These are phyloP conservation scores for Coemansia sp. DNA, from an alignment of 192 early-diverging fungal species.

Conservation along the genomic window DNA sequence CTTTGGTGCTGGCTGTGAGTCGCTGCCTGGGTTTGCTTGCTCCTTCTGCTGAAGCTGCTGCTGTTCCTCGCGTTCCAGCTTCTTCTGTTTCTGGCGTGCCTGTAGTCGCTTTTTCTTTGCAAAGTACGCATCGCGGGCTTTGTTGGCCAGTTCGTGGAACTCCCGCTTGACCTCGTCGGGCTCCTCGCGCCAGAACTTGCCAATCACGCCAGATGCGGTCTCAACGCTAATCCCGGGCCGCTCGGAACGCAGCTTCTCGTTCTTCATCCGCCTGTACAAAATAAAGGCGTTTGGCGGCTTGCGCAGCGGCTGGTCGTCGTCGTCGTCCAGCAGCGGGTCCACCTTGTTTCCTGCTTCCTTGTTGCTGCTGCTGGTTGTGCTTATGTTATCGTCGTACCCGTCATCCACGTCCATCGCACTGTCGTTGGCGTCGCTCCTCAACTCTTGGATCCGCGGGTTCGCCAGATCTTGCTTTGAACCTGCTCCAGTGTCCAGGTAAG, in stretches of 20 bases:
- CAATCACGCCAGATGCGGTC: constrained; percentile 28
- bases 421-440: neutral
- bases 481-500: neutral
- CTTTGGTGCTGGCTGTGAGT: neutral
- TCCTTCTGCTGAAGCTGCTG: neutral
- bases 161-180: constrained; percentile 13
- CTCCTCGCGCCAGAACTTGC: constrained; percentile 37
- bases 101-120: constrained; percentile 40
- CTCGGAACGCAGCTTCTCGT: constrained; percentile 18
- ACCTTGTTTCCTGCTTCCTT: neutral
- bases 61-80: constrained; percentile 29
- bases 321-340: constrained; percentile 1
- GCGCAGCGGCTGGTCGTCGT: constrained; percentile 21
- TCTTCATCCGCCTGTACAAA: constrained; percentile 33
- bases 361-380: constrained; percentile 1
- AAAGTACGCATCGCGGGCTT: constrained; percentile 39
- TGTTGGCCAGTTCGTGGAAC: constrained; percentile 21
- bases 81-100: constrained; percentile 24
- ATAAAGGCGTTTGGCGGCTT: constrained; percentile 52
- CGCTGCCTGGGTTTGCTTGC: neutral
- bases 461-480: neutral
- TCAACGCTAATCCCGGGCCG: constrained; percentile 33
- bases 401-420: constrained; percentile 3
- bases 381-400: constrained; percentile 7
- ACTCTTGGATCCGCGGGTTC: neutral